Base-by-base conservation (phyloP, 164 flowering plant species). In the Nelumbo lutea region DNA sequence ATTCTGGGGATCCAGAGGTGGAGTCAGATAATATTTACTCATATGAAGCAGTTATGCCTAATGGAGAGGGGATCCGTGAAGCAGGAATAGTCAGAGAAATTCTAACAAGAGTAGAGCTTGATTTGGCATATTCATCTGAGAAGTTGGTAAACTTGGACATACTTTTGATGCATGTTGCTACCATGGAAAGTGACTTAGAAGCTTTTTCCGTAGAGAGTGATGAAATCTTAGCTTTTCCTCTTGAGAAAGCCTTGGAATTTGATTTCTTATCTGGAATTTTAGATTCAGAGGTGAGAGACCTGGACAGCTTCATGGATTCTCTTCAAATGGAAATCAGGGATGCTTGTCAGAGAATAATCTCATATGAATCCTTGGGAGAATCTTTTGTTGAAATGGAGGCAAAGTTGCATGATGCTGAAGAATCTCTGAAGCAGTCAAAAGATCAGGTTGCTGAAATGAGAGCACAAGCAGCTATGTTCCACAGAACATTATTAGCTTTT, bases 171-270 rank as follows among this genome's bases (percentile, higher is more conserved):
- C 85, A 83, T 69, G 83, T 92, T 63, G 87, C 85, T 10, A 74
- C 85, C 40, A 83, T 71, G 75, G 97, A 87, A 77, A 78, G 74
- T 75, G 96, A 95, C 38, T 83, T 81, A 78, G 99, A 95, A 74
- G 80, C 80, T 57, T 76, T 84, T 72, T 75, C 74, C 14, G 67
- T 77, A 0, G 86, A 77, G 45, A 62, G 77, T 62, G 84, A 81
- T 44, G 48, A 58, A 58, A 44, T 73, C 5, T 74, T 70, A 40
- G 79, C 10, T 64, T 86, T 79, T 55, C 78, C 79, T 66, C 67
- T 68, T 67, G 84, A 78, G 68, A 84, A 79, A 74, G 87, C 87
- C 5, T 13, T 90, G 69, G 90, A 87, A 72, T 87, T 86, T 77
- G 89, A 89, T 77, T 67, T 87, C 46, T 82, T 95, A 69, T 81